Evolutionary conservation across 2,329 filamentous ascomycete species (phyloP), one percentile per base, ranked within the genome.

Genomic region (Aspergillus amoenus): DNA sequence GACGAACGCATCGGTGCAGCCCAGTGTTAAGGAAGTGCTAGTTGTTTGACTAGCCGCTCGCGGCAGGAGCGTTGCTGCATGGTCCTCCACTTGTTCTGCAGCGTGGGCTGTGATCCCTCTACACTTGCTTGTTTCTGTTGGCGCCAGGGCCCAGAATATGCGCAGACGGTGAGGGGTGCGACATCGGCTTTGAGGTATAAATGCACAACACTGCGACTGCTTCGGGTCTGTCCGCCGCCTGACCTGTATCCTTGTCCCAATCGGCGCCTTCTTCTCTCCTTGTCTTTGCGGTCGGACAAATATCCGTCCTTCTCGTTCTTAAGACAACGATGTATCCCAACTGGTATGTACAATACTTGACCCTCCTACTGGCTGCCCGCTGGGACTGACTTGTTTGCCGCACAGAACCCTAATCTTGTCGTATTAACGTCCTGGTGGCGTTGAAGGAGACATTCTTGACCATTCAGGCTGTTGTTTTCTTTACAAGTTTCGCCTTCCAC

Each of bases 361-460:
- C 27, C 37, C n/a, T 43, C 15, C 45, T 13, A 12, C 15, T 13
- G 3, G 22, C 34, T 48, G 9, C 11, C 30, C 8, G 21, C 52
- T 32, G 22, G 8, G n/a, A 49, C 52, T 55, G 37, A 43, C 37
- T 39, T 24, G 22, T 42, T 34, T 51, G 48, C 30, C 12, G 21
- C 44, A 54, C 54, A 52, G 41, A 63, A 45, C 58, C 55, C 58
- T 66, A 66, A 62, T 62, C 47, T 58, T 45, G 59, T 63, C 52
- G 18, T 55, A 30, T 39, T 32, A 46, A 47, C 45, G 43, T 41
- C 48, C 45, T 52, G 45, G 47, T 58, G 47, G 52, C 58, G 52
- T 41, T 45, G 43, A 17, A 42, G 32, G 46, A 39, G 30, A 44
- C 34, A 40, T 49, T 39, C 39, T 30, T 44, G 39, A 24, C 50